phyloP scores from a whole-genome alignment of 345 rosid species.

The Diplotaxis tenuifolia region DNA sequence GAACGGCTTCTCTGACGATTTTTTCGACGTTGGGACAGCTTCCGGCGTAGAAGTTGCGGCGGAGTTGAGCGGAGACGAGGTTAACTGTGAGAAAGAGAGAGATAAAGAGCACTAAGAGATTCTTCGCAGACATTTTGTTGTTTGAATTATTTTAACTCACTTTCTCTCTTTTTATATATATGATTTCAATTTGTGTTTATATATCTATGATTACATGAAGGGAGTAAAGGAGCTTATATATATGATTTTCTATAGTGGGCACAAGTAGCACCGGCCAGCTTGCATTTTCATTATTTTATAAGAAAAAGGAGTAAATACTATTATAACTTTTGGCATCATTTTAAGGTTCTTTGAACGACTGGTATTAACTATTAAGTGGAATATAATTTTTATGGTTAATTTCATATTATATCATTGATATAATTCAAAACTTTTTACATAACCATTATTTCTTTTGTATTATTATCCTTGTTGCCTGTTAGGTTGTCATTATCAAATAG shows the following conservation, averaged over 20 bases:
- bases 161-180: neutral
- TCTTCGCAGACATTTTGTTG: slow-evolving; percentile 10
- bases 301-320: slow-evolving; percentile 10
- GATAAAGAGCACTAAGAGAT: slow-evolving; percentile 15
- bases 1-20: slow-evolving; percentile 58
- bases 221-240: neutral
- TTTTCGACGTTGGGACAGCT: slow-evolving; percentile 72
- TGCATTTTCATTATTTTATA: slow-evolving; percentile 8
- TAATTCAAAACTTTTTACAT: neutral
- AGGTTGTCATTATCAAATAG: neutral
- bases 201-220: slow-evolving; percentile 5
- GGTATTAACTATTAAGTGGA: neutral
- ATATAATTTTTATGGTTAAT: neutral
- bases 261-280: slow-evolving; percentile 30
- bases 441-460: neutral
- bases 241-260: slow-evolving; percentile 16
- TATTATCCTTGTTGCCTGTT: slow-evolving; percentile 1
- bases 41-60: slow-evolving; percentile 55
- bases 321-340: slow-evolving; percentile 3
- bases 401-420: neutral
- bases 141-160: neutral
- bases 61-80: slow-evolving; percentile 55
- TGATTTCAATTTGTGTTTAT: neutral
- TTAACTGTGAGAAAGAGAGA: slow-evolving; percentile 15
- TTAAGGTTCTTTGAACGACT: neutral